A percentile compares a stretch with the other conserved stretches of the same genome.
phyloP scores from a whole-genome alignment of 495 filamentous ascomycete species.

The Annulohypoxylon moriforme region DNA sequence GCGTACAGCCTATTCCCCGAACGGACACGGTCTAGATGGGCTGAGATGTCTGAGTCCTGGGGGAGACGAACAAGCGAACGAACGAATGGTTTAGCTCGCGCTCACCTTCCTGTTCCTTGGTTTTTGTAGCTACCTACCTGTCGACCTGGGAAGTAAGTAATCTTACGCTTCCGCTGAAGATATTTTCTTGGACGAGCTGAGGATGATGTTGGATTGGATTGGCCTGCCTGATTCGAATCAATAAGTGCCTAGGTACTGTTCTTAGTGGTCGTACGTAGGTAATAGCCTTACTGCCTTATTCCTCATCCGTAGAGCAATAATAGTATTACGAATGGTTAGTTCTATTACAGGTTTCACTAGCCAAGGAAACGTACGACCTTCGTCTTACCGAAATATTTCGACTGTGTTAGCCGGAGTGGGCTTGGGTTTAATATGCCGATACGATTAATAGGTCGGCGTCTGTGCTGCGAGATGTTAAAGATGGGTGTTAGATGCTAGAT shows the following conservation, averaged over 20 bases:
- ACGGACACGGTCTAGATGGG: background rate
- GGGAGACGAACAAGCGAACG: background rate
- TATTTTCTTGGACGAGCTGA: background rate
- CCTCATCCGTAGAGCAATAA: background rate
- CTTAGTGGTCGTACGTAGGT: too few species aligned
- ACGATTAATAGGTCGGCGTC: background rate
- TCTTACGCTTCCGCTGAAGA: constrained; percentile 1
- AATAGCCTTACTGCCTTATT: background rate
- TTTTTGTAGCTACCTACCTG: background rate
- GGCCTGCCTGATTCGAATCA: background rate
- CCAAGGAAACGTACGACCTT: background rate
- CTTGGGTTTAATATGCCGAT: constrained; percentile 4
- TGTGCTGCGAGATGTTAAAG: background rate
- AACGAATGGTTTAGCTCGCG: background rate
- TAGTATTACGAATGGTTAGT: too few species aligned
- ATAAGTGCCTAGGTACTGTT: too few species aligned
- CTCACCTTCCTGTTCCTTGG: constrained; percentile 30
- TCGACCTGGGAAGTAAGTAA: background rate
- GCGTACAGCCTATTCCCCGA: background rate
- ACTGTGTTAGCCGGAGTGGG: background rate
- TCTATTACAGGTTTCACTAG: background rate
- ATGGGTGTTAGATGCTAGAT: background rate
- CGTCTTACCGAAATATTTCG: background rate
- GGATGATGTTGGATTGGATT: background rate
- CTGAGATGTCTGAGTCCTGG: background rate